Evolutionary conservation across 352 stramenopile species (phyloP), one percentile per base, ranked within the genome.

Genomic region (Pythium monospermum): DNA sequence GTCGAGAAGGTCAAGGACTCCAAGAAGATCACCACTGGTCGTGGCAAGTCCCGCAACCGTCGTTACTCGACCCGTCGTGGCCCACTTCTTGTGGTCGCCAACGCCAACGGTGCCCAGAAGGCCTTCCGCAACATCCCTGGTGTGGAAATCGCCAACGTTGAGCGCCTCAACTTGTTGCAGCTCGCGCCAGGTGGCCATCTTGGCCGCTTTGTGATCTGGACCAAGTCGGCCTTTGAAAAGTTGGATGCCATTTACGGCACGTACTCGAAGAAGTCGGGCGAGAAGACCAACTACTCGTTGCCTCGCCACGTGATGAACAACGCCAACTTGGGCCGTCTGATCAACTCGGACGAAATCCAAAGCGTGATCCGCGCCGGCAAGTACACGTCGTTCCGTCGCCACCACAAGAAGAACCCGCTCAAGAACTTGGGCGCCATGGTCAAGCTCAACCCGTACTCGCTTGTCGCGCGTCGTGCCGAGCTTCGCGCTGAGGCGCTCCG

Each of bases 341-440:
- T 99, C 63, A 99, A 99, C 92, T 99, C 94, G 32, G 96, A 98
- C 68, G 81, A 92, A 76, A 96, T 99, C 69, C 96, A 99, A 83
- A 97, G 85, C 59, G 93, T 98, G 43, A 61, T 99, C 47, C 95
- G 96, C 64, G 82, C 96, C 26, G 89, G 88, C 64, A 98, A 97
- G 79, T 90, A 94, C 66, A 66, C 82, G 56, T 90, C 87, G 69
- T 73, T 84, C 59, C 89, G 75, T 57, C 83, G 89, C 64, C 83
- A 95, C 63, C 86, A 96, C 60, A 99, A 99, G 90, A 97, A 97
- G 75, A 99, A 99, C 82, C 90, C 96, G 48, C 82, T 99, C 40
- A 96, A 87, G 58, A 98, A 96, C 79, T 80, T 97, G 58, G 93
- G 85, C 46, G 95, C 83, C 46, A 95, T 99, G 79, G 88, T 97